Conservation (phyloP, 2,329 filamentous ascomycete species). For the Lachnellula willkommii region DNA sequence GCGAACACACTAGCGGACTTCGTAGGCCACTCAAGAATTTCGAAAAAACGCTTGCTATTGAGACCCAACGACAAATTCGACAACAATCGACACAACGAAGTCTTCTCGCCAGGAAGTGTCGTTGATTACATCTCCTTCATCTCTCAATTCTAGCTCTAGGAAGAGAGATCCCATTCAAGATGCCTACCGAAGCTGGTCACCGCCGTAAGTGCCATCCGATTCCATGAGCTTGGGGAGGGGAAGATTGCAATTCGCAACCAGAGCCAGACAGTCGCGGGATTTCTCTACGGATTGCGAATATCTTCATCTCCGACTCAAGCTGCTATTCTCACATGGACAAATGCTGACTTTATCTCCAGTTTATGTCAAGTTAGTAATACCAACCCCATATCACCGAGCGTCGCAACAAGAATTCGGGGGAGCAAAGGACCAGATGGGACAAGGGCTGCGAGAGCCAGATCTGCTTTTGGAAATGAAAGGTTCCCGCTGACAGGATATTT, state of each 20-base stretch:
- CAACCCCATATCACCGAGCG: constrained; percentile 11
- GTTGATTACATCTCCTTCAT: constrained; percentile 21
- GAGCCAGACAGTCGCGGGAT: neutral
- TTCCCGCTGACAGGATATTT: constrained; percentile 19
- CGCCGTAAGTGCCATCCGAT: constrained; percentile 63
- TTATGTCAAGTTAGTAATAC: constrained; percentile 78
- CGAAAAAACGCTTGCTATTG: constrained; percentile 10
- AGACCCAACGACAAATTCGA: constrained; percentile 27
- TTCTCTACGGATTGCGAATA: neutral
- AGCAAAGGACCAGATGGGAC: neutral
- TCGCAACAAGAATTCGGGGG: neutral
- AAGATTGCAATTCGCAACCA: neutral
- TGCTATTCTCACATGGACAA: constrained; percentile 11
- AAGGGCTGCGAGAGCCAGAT: constrained; percentile 5
- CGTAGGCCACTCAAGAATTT: constrained; percentile 9
- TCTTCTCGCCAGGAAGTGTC: constrained; percentile 30
- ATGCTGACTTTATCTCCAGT: constrained; percentile 47
- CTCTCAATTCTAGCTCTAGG: constrained; percentile 39
- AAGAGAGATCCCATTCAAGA: constrained; percentile 58
- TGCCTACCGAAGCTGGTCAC: constrained; percentile 85
- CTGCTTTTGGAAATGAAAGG: constrained; percentile 4
- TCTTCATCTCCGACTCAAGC: neutral
- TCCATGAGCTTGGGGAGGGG: neutral
- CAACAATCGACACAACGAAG: constrained; percentile 28
- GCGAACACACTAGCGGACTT: neutral